These are phyloP conservation scores for Mortierella sp. DNA, from an alignment of 371 early-diverging fungal species.

Conservation along the genomic window DNA sequence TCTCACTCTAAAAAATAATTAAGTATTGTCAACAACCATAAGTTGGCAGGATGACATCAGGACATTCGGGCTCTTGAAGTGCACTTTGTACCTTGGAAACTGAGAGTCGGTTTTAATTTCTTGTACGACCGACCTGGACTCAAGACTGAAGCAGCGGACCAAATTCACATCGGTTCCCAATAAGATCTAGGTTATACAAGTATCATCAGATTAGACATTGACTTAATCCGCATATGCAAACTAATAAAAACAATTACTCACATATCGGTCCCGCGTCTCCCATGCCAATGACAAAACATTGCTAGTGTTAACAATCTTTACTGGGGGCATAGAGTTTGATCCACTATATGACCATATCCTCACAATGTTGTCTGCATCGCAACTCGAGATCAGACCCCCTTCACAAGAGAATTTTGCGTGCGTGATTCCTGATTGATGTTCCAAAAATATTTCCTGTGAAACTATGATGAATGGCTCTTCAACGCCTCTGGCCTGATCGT, in stretches of 20 bases:
- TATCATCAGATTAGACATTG: not conserved
- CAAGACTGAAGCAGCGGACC: constrained; percentile 71
- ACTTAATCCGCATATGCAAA: not conserved
- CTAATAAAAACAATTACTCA: constrained; percentile 11
- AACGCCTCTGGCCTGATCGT: constrained; percentile 21
- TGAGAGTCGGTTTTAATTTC: constrained; percentile 66
- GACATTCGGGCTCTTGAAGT: not conserved
- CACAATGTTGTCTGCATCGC: constrained; percentile 76
- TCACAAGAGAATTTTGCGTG: constrained; percentile 71
- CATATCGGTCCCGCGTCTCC: constrained; percentile 70
- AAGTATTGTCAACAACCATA: too few species aligned
- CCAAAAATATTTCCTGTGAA: constrained; percentile 67
- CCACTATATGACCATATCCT: constrained; percentile 59
- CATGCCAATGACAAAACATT: constrained; percentile 71
- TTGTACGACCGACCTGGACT: constrained; percentile 69
- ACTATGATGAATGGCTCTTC: constrained; percentile 48
- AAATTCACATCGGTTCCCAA: constrained; percentile 68
- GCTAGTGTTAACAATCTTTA: constrained; percentile 63
- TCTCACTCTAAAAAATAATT: constrained; percentile 60
- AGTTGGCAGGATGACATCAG: not conserved
- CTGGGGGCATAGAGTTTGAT: constrained; percentile 59
- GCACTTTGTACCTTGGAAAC: constrained; percentile 64
- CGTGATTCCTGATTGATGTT: constrained; percentile 73
- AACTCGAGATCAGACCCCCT: constrained; percentile 73
- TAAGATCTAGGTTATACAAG: constrained; percentile 59